Evolutionary conservation across 371 early-diverging fungal species (phyloP), one percentile per base, ranked within the genome.

Genomic region (Rhizomucor pusillus): DNA sequence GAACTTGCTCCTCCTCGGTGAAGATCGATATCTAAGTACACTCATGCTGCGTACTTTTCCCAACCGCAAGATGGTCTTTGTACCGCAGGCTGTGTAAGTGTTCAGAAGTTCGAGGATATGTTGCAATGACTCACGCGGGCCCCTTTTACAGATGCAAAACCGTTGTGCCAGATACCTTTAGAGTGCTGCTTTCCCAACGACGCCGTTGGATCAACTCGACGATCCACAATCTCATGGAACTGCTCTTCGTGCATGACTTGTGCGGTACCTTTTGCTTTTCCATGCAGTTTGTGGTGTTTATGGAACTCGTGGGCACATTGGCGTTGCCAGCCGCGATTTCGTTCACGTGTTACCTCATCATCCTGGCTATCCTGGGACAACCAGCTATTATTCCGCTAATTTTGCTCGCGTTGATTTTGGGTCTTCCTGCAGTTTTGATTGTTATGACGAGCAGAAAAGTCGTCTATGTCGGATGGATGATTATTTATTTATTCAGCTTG

Each of bases 151-250:
- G 56, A 9, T 99, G 99, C 71, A 91, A 94, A 63, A 99, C 99
- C 0, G 85, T 92, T 18, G 99, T 99, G 1, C 99, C 99, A 3
- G 93, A 92, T 62, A 82, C 83, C 18, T 99, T 99, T 74, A 81
- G 71, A 59, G 94, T 98, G 24, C 81, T 99, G 41, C 75, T 99
- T 33, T 95, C 95, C 14, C 99, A 99, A 74, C 87, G 99, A 20
- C 87, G 99, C 54, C 80, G 99, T 47, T 99, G 99, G 99, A 99
- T 99, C 75, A 99, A 99, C 79, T 98, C 98, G 3, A 99, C 99
- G 0, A 90, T 98, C 49, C 98, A 98, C 61, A 99, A 99, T 63
- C 73, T 99, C 58, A 68, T 95, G 73, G 99, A 99, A 72, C 72
- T 99, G 47, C 87, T 98, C 16, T 77, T 93, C 52, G 95, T 99